phyloP scores from a whole-genome alignment of 345 rosid genomes.

The Citrus glauca region DNA sequence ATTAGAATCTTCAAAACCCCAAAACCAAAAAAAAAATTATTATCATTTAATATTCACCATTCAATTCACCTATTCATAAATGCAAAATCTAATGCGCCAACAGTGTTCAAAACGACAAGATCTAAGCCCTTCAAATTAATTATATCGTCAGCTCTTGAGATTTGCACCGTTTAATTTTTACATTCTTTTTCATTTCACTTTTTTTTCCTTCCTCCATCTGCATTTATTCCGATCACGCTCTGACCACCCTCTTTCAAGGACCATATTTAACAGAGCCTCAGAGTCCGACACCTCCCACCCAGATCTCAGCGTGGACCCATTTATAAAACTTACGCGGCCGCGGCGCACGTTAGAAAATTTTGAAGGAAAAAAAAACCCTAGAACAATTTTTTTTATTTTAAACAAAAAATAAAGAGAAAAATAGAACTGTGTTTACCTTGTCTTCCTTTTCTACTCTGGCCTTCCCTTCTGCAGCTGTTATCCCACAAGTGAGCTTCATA shows the following conservation, averaged over 20 bases:
- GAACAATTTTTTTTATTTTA: too few relatives aligned
- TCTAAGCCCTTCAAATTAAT: slow-evolving; percentile 5
- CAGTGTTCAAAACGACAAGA: slow-evolving; percentile 13
- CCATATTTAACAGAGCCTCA: not conserved
- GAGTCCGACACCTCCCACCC: not conserved
- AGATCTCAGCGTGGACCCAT: slow-evolving; percentile 3
- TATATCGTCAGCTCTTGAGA: not conserved
- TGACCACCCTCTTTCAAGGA: not conserved
- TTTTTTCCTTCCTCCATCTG: not conserved
- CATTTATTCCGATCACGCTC: slow-evolving; percentile 12
- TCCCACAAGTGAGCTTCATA: slow-evolving; percentile 97
- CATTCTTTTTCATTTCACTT: not conserved
- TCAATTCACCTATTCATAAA: slow-evolving; percentile 1
- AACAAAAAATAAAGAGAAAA: not conserved
- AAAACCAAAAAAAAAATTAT: too few relatives aligned
- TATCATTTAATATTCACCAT: not conserved
- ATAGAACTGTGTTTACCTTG: slow-evolving; percentile 47
- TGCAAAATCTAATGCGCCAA: slow-evolving; percentile 3
- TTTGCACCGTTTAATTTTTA: not conserved
- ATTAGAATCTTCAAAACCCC: slow-evolving; percentile 17
- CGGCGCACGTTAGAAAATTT: slow-evolving; percentile 18
- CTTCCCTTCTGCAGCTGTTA: slow-evolving; percentile 91
- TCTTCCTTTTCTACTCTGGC: slow-evolving; percentile 87
- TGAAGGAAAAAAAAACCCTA: not conserved
- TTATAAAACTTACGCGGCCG: not conserved